phyloP scores from a whole-genome alignment of 2,329 filamentous ascomycete species.

The Monilinia aucupariae region DNA sequence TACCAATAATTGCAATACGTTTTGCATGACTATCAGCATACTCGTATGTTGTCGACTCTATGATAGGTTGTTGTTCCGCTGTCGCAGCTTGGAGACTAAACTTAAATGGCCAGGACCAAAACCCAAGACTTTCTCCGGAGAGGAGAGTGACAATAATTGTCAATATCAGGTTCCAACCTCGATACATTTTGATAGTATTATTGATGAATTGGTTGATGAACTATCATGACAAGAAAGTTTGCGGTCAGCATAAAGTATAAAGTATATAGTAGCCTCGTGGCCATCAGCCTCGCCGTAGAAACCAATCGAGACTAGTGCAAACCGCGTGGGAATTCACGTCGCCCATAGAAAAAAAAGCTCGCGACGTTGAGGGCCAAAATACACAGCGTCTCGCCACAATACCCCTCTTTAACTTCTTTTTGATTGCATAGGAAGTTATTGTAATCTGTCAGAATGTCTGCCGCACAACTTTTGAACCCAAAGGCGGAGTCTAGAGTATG shows the following conservation, averaged over 20 bases:
- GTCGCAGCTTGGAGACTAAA: constrained; percentile 16
- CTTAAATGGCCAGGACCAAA: constrained; percentile 35
- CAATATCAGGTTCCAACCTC: constrained; percentile 25
- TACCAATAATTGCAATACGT: constrained; percentile 36
- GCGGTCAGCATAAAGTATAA: background rate
- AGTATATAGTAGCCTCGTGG: background rate
- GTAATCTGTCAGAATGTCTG: constrained; percentile 64
- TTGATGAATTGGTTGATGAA: background rate
- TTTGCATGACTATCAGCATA: constrained; percentile 27
- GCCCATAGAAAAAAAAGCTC: constrained; percentile 16
- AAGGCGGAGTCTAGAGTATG: constrained; percentile 96
- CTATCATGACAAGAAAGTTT: background rate
- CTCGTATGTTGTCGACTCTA: constrained; percentile 14
- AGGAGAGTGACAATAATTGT: constrained; percentile 24
- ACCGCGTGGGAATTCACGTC: constrained; percentile 17
- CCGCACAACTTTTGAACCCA: constrained; percentile 94
- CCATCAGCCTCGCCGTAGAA: constrained; percentile 3
- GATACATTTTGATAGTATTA: constrained; percentile 25
- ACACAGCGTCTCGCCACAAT: constrained; percentile 3
- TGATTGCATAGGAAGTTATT: constrained; percentile 18
- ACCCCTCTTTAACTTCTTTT: constrained; percentile 9
- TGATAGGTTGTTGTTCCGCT: constrained; percentile 1
- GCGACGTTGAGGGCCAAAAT: constrained; percentile 14
- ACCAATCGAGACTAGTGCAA: constrained; percentile 12
- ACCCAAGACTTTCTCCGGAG: constrained; percentile 26